Evolutionary conservation across 179 eudicot genomes (phyloP).

Genomic region (Sideroxylon spinosum): DNA sequence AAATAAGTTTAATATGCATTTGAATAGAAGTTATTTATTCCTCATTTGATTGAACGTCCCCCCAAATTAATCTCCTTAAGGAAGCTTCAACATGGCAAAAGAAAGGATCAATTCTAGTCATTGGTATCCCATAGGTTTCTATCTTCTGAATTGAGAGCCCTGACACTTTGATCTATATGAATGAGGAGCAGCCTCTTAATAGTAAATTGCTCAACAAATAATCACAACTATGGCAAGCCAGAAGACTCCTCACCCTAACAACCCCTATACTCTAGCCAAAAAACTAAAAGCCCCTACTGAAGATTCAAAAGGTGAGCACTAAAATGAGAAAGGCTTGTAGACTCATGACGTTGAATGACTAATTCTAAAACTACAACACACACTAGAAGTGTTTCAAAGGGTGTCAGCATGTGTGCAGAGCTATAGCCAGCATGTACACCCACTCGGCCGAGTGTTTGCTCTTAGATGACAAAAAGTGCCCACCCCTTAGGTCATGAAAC

Average conservation of each 20-base stretch:
- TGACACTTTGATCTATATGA: neutral
- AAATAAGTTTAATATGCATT: neutral
- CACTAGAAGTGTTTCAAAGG: too few relatives aligned
- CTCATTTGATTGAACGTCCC: conserved; percentile 7
- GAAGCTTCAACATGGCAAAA: neutral
- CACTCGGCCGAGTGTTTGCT: too few relatives aligned
- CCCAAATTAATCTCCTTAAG: neutral
- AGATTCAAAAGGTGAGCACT: neutral
- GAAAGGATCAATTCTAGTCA: neutral
- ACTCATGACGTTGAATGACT: neutral
- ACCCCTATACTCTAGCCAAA: neutral
- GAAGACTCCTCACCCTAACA: neutral
- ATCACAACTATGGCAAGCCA: neutral
- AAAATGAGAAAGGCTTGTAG: conserved; percentile 2
- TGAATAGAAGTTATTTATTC: neutral
- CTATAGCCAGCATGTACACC: too few relatives aligned
- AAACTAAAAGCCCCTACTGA: neutral
- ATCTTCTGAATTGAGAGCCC: neutral
- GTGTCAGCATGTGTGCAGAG: too few relatives aligned
- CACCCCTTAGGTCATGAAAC: too few relatives aligned
- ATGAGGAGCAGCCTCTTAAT: neutral
- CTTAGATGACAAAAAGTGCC: too few relatives aligned
- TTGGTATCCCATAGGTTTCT: neutral
- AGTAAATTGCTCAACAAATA: too few relatives aligned
- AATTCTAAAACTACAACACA: neutral